Percentiles rank a stretch among this genome's conserved stretches.
Conservation (phyloP, 208 protist genomes). For the Endotrypanum monterogeii region DNA sequence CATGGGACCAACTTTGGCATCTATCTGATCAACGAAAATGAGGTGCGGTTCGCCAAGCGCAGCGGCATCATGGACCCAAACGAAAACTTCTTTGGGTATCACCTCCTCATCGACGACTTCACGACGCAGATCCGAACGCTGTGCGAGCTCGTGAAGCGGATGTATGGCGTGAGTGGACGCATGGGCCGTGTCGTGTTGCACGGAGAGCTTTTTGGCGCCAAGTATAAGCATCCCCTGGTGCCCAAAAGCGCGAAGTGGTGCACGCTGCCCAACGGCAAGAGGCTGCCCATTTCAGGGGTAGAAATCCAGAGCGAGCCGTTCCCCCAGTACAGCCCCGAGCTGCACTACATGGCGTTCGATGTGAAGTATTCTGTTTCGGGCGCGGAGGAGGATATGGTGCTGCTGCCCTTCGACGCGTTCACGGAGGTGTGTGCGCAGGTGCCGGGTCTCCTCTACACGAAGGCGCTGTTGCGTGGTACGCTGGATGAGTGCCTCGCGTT, state of each 20-base stretch:
- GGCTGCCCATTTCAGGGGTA: conserved; percentile 77
- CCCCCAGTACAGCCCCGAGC: conserved; percentile 89
- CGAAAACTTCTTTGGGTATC: conserved; percentile 92
- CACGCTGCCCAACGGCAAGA: conserved; percentile 77
- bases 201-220: conserved; percentile 87
- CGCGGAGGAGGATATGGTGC: conserved; percentile 71
- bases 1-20: conserved; percentile 89
- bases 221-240: conserved; percentile 88
- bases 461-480: conserved; percentile 78
- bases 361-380: conserved; percentile 85
- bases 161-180: conserved; percentile 53
- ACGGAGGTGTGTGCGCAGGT: conserved; percentile 70
- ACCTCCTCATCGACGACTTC: conserved; percentile 79
- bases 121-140: conserved; percentile 62
- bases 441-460: conserved; percentile 72
- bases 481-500: conserved; percentile 85
- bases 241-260: conserved; percentile 85
- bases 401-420: conserved; percentile 85
- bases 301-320: conserved; percentile 85
- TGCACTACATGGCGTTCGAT: conserved; percentile 89
- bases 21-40: conserved; percentile 70
- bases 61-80: conserved; percentile 89
- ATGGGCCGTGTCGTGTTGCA: conserved; percentile 79
- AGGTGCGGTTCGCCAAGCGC: conserved; percentile 79
- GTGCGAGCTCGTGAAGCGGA: conserved; percentile 74